These are phyloP conservation scores for Stephania japonica DNA, from an alignment of 164 flowering plant species.

Conservation along the genomic window DNA sequence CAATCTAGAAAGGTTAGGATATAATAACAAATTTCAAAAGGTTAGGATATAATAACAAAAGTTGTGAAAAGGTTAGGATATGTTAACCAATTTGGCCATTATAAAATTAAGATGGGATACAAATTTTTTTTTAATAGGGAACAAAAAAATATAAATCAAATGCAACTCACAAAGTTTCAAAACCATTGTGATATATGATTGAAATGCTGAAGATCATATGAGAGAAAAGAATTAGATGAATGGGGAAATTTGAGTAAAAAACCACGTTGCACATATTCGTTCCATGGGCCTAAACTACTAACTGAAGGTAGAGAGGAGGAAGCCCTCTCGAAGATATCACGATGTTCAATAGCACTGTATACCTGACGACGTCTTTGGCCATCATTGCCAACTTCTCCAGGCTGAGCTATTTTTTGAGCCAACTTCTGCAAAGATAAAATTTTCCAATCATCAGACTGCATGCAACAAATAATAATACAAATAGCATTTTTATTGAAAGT, in stretches of 20 bases:
- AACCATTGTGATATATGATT: not conserved
- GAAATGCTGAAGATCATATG: not conserved
- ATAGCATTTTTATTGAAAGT: not conserved
- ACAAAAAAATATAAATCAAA: not conserved
- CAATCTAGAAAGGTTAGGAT: no score
- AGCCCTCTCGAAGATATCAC: not conserved
- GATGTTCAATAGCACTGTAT: slow-evolving; percentile 7
- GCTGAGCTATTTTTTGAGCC: slow-evolving; percentile 20
- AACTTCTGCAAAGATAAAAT: slow-evolving; percentile 37
- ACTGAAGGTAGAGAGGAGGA: not conserved
- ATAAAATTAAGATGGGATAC: no score
- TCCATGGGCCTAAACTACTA: not conserved
- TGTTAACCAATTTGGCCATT: no score
- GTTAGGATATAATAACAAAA: no score
- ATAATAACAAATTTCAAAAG: no score
- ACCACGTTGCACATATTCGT: no score
- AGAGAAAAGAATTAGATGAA: not conserved
- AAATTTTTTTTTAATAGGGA: not conserved
- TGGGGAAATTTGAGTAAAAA: not conserved
- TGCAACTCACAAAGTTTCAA: not conserved
- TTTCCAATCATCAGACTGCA: slow-evolving; percentile 7
- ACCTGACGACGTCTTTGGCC: slow-evolving; percentile 64
- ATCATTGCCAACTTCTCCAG: slow-evolving; percentile 28
- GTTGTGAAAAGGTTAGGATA: no score
- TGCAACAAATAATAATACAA: not conserved